A percentile compares a stretch with the other conserved stretches of the same genome.
phyloP scores from a whole-genome alignment of 2,329 filamentous ascomycete genomes.

The Capronia americana region DNA sequence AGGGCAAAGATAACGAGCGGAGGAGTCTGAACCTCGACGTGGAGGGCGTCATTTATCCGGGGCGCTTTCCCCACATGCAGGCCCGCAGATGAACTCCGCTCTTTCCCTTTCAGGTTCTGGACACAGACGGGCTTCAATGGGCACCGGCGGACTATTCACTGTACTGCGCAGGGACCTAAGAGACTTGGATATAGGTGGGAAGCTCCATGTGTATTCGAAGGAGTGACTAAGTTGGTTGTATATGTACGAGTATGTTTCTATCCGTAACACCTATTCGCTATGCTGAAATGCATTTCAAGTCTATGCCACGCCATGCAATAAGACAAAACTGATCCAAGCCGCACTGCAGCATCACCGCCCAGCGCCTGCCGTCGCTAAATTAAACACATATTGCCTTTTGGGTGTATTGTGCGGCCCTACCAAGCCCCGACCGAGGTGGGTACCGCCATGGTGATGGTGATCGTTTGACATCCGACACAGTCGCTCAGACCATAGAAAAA shows the following conservation, averaged over 20 bases:
- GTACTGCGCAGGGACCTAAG: no score
- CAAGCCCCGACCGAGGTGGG: constrained; percentile 29
- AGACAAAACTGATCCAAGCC: neutral
- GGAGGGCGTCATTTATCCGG: neutral
- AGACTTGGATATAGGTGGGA: neutral
- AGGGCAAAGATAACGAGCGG: neutral
- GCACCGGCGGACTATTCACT: no score
- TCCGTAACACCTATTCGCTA: constrained; percentile 3
- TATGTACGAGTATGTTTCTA: neutral
- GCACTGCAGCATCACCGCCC: neutral
- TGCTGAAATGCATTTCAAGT: constrained; percentile 1
- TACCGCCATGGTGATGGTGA: constrained; percentile 44
- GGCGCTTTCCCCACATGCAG: constrained; percentile 2
- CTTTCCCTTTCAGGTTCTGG: neutral
- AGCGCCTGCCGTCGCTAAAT: no score
- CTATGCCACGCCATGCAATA: constrained; percentile 13
- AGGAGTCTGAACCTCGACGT: neutral
- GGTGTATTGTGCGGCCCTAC: neutral
- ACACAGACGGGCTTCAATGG: neutral
- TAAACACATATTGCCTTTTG: neutral
- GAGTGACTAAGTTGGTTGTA: constrained; percentile 9
- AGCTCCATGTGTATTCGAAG: constrained; percentile 9
- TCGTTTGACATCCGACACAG: constrained; percentile 26
- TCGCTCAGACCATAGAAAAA: constrained; percentile 25
- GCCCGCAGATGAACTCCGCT: neutral